These are phyloP conservation scores for Punica granatum DNA, from an alignment of 345 rosid genomes.

Conservation along the genomic window DNA sequence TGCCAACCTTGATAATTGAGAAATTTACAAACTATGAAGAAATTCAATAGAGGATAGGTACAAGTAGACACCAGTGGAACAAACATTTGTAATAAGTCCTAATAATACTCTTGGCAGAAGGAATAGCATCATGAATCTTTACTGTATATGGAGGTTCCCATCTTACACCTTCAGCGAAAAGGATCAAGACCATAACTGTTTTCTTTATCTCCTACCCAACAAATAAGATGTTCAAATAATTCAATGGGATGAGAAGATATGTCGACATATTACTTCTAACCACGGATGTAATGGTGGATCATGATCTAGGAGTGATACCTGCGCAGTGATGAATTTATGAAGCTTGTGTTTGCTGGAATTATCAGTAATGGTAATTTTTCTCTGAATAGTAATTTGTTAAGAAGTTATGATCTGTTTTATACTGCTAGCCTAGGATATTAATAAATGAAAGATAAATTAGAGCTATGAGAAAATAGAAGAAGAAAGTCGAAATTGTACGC, in stretches of 20 bases:
- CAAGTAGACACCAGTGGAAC: not conserved
- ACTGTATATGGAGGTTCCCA: not conserved
- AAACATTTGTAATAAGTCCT: not conserved
- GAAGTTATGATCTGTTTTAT: not conserved
- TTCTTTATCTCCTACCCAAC: not conserved
- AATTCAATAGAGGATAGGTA: not conserved
- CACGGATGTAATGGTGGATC: not conserved
- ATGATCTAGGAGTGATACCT: not conserved
- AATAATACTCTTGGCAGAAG: not conserved
- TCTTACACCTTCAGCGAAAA: not conserved
- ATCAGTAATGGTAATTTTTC: too few relatives aligned
- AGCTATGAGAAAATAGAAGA: constrained; percentile 1
- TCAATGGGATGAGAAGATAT: not conserved
- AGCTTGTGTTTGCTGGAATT: not conserved
- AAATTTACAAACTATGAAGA: not conserved
- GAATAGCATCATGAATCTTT: not conserved
- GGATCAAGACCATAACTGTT: not conserved
- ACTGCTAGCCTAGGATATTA: not conserved
- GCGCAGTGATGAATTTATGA: not conserved
- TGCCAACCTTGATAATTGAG: not conserved
- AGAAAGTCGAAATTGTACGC: not conserved
- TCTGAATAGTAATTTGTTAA: not conserved
- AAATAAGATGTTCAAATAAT: not conserved
- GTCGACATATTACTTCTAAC: not conserved
- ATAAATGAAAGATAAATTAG: not conserved